Evolutionary conservation across 257 asterid genomes (phyloP), one percentile per base, ranked within the genome.

Genomic region (Fraxinus americana): DNA sequence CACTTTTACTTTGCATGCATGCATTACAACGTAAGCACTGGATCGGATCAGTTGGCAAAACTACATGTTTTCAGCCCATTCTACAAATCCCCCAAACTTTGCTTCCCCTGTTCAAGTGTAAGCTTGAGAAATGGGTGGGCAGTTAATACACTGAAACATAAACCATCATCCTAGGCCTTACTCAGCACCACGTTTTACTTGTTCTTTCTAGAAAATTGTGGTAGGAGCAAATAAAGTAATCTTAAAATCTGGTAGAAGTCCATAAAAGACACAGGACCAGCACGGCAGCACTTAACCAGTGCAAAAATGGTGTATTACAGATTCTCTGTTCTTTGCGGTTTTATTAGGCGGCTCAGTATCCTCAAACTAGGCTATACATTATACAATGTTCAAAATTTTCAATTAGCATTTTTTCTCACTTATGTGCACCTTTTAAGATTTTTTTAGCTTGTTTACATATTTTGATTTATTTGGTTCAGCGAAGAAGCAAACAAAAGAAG

Each of bases 401-500:
- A 36, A 35, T 80, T 41, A 9, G 52, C 65, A 21, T 19, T 45
- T 8, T 48, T 66, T 70, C 39, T n/a, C 38, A 70, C 71, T 68
- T 72, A 35, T 27, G 35, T 11, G n/a, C 23, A 10, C 19, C 67
- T 36, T 38, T 74, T 54, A 61, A 34, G 34, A 7, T 54, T 7
- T 38, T 4, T 69, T 59, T 78, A 7, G 54, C 70, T 71, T 77
- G 43, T 67, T 67, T 63, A 68, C 70, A 54, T 73, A 87, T 30
- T 36, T 36, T 67, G 19, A 36, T 61, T 38, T 75, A 67, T 68
- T 75, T 80, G 71, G 50, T 86, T 82, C 91, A 91, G 98, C 38
- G 98, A 91, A 81, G 93, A 92, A 54, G 74, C 84, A 65, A 90
- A 79, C 89, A 90, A 81, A 83, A 86, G 89, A 75, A 94, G 88